Evolutionary conservation across 371 early-diverging fungal species (phyloP), one percentile per base, ranked within the genome.

Genomic region (Haplosporangium sp.): DNA sequence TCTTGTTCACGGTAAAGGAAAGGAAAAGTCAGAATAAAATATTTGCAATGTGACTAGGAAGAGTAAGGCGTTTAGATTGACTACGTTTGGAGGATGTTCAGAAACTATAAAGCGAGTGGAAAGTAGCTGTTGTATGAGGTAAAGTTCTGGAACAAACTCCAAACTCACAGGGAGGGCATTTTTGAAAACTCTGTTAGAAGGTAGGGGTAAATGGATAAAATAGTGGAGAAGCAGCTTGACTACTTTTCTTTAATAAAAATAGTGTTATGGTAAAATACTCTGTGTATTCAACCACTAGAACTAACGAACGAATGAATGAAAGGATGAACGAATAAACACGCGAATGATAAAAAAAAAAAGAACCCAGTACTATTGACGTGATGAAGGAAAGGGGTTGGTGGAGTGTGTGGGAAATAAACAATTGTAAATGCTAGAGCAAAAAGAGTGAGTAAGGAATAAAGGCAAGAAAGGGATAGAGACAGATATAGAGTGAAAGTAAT

Each of bases 61-160:
- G 61, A 39, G 38, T 19, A 48, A 27, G 19, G 52, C 37, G 7
- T 35, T 50, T 40, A 53, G 48, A 39, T 74, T 70, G 79, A 79
- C 81, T 79, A 79, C 81, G 81, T 79, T 74, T 79, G 81, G 81
- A 79, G 81, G 58, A 68, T 74, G 81, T 69, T 64, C 71, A 79
- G 81, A 74, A 79, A 74, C 74, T 79, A 65, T 15, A 61, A 45
- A 71, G 74, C 58, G 61, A 34, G 15, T 35, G 42, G 47, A 40
- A 10, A 3, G 45, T 73, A 40, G 61, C 34, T 63, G 44, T 45
- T 15, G 42, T 60, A 40, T 78, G 63, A 60, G 17, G 69, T 19
- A 44, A 74, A 50, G 63, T 73, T 74, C 71, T 71, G 82, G 48
- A 65, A 68, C 75, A 71, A 66, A 71, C 82, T 81, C 82, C 82